These are phyloP conservation scores for Medicago arabica DNA, from an alignment of 306 rosid genomes.

Conservation along the genomic window DNA sequence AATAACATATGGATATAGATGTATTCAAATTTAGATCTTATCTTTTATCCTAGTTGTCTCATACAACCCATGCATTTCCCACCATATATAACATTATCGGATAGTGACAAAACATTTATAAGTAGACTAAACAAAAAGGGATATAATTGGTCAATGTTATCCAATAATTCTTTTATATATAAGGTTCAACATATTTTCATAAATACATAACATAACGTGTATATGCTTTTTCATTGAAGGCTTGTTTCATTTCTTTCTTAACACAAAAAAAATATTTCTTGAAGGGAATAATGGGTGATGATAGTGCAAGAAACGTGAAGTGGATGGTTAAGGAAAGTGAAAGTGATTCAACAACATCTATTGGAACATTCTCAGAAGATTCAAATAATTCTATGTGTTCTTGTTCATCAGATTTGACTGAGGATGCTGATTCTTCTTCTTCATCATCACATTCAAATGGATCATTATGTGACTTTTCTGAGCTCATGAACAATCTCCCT, in stretches of 20 bases:
- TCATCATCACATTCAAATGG: constrained; percentile 61
- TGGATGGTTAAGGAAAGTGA: constrained; percentile 53
- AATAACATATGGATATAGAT: constrained; percentile 61
- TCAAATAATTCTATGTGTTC: constrained; percentile 59
- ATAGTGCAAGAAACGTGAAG: constrained; percentile 26
- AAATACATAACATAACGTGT: constrained; percentile 6
- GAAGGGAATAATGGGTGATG: constrained; percentile 10
- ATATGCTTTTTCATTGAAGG: not conserved
- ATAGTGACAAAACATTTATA: constrained; percentile 44
- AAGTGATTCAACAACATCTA: constrained; percentile 53
- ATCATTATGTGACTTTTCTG: constrained; percentile 72
- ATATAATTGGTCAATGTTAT: constrained; percentile 40
- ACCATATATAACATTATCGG: constrained; percentile 55
- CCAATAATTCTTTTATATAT: constrained; percentile 31
- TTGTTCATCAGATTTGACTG: constrained; percentile 66
- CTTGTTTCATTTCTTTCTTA: not conserved
- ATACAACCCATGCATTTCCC: constrained; percentile 51
- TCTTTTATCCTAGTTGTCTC: constrained; percentile 58
- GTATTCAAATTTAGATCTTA: constrained; percentile 72
- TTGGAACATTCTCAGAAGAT: constrained; percentile 53
- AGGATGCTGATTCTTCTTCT: constrained; percentile 65
- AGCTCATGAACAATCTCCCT: constrained; percentile 84
- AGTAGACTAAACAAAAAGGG: constrained; percentile 14
- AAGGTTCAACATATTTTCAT: not conserved
- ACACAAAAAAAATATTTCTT: not conserved